Evolutionary conservation across 345 rosid species (phyloP).

Genomic region (Raphanus sativus): DNA sequence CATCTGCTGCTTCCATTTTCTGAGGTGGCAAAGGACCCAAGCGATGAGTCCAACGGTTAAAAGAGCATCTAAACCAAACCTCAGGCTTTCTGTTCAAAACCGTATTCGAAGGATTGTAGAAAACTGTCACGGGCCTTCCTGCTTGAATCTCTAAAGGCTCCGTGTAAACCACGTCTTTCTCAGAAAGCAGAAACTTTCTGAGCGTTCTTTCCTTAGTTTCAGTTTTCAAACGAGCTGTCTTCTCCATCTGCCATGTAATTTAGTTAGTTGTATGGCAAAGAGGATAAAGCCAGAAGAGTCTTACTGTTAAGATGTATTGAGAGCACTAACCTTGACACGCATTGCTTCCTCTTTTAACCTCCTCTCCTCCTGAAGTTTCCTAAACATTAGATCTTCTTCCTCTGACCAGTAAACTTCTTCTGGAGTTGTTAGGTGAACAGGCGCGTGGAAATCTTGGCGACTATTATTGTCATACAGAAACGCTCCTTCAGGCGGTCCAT

Average conservation of each 20-base stretch:
- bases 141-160: conserved; percentile 85
- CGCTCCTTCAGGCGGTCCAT: conserved; percentile 80
- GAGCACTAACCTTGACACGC: conserved; percentile 62
- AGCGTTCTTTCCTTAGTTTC: conserved; percentile 68
- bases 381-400: conserved; percentile 60
- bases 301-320: not conserved
- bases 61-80: conserved; percentile 90
- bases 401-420: conserved; percentile 71
- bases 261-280: not conserved
- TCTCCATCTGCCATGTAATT: conserved; percentile 52
- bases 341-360: conserved; percentile 63
- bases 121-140: conserved; percentile 60
- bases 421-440: conserved; percentile 50
- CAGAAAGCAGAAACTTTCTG: conserved; percentile 75
- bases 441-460: conserved; percentile 71
- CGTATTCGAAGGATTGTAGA: conserved; percentile 80
- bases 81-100: conserved; percentile 79
- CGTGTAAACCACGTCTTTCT: conserved; percentile 76
- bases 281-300: not conserved
- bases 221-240: conserved; percentile 65
- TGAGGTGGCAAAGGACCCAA: conserved; percentile 77
- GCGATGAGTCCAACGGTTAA: conserved; percentile 90
- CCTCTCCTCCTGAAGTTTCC: conserved; percentile 72
- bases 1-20: conserved; percentile 65
- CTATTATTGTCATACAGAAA: conserved; percentile 70